Base-by-base conservation (phyloP, 768 basidiomycete species). In the Asterophora parasitica region DNA sequence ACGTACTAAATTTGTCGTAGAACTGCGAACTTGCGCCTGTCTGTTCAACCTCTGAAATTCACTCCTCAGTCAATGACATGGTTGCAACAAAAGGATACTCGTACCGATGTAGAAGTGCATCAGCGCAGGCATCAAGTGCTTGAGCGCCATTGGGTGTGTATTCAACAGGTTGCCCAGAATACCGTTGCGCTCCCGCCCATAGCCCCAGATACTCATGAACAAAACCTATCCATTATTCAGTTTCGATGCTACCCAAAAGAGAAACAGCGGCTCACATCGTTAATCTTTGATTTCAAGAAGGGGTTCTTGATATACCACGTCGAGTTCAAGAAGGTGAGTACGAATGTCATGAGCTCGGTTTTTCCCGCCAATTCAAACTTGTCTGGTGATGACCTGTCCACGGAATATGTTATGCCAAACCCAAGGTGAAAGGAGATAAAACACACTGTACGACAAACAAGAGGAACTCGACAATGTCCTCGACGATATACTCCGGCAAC, bases 261-360 rank as follows among this genome's bases (percentile, higher is more conserved):
- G 26, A 41, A 33, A 23, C 46, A 52, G 35, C 10, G 32, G 65
- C 75, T 36, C 53, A 92, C 92, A 62, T 96, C 90, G 54, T 97
- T 92, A 51, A 98, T 87, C 67, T 97, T 95, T 15, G 92, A 82
- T 67, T 97, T 97, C 58, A 99, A 64, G 74, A 95, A 97, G 0
- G 96, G 96, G 57, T 98, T 99, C 73, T 96, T 96, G 75, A 99
- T 94, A 64, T 93, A 98, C 81, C 91, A 92, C 0, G 94, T 95
- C 31, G 91, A 92, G 5, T 85, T 82, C 51, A 99, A 70, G 76
- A 97, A 97, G 2, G 91, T 92, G 56, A 99, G 69, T 15, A 83
- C 78, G 67, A 97, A 98, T 0, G 83, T 79, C 56, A 98, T 70
- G 11, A 98, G 70, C 55, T 93, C 92, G 9, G 82, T 79, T 69